Evolutionary conservation across 495 filamentous ascomycete species (phyloP), one percentile per base, ranked within the genome.

Genomic region (Parmelia sp.): DNA sequence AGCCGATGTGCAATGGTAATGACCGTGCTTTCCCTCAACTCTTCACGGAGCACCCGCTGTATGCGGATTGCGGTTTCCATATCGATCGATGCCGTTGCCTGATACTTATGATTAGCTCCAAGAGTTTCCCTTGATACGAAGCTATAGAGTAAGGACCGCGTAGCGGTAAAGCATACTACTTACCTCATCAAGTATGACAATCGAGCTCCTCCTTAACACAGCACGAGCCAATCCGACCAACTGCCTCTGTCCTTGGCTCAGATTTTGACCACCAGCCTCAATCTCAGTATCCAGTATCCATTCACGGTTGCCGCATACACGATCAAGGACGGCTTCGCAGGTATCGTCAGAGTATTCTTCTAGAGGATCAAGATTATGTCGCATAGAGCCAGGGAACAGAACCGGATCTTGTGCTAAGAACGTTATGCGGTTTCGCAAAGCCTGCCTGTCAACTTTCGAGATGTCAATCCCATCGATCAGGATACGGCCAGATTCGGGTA

Each of bases 1-100:
- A 90, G 70, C 51, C 89, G 84, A 80, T 96, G 91, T 49, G 90
- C 91, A 74, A 96, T 91, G 6, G 89, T 92, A 57, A 96, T 86
- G 19, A 96, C 90, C 4, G 91, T 96, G 66, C 88, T 92, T 44
- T 86, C 77, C 57, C 74, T 77, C 76, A 94, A 77, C 77, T 93
- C 90, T 68, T 90, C 86, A 37, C 87, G 74, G 61, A 96, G 71
- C 40, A 94, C 77, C 69, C 84, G 79, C 77, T 96, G 90, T 56
- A 94, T 90, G 61, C 86, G 79, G 68, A 83, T 74, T n/a, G 89
- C 88, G 2, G 89, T 94, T 71, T 87, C 84, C 65, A 80, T 80
- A 69, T 96, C 91, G 65, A 96, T 91, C 19, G 84, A 88, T 21
- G 90, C 90, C n/a, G 91, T 96, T 23, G 91, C 91, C 65, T 74